A percentile compares a stretch with the other conserved stretches of the same genome.
Conservation (phyloP, 2,329 filamentous ascomycete genomes). For the Microdochium trichocladiopsis region DNA sequence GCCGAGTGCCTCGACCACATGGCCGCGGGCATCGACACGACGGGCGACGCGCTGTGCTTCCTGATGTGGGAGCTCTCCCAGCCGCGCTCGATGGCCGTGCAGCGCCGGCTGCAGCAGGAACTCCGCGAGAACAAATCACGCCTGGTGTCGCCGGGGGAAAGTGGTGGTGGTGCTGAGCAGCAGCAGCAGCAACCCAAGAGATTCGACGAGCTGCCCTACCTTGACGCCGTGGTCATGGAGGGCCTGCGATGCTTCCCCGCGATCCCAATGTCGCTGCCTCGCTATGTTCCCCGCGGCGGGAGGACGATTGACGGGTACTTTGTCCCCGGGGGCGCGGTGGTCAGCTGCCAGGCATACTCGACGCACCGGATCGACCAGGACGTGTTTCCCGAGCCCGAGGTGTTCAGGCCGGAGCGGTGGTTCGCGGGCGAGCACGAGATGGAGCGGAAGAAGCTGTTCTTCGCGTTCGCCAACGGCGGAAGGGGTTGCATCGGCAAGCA, state of each 20-base stretch:
- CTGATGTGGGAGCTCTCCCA: conserved; percentile 66
- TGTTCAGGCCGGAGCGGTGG: conserved; percentile 79
- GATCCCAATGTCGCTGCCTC: conserved; percentile 61
- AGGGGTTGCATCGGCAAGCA: conserved; percentile 61
- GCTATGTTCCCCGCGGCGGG: conserved; percentile 47
- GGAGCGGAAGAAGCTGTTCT: conserved; percentile 56
- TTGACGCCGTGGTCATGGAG: conserved; percentile 59
- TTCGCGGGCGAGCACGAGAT: conserved; percentile 66
- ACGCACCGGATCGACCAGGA: conserved; percentile 51
- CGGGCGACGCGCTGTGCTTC: conserved; percentile 62
- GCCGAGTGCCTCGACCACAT: conserved; percentile 68
- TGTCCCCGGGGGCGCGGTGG: conserved; percentile 45
- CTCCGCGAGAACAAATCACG: conserved; percentile 18
- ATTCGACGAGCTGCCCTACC: conserved; percentile 46
- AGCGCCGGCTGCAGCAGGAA: conserved; percentile 46
- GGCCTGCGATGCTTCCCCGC: conserved; percentile 55
- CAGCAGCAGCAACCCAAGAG: conserved; percentile 26
- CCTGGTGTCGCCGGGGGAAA: no score
- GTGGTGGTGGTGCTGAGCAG: no score
- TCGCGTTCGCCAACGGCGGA: conserved; percentile 60
- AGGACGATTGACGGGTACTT: conserved; percentile 47
- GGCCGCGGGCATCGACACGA: conserved; percentile 66
- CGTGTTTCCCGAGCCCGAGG: conserved; percentile 72
- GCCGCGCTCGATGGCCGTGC: conserved; percentile 42
- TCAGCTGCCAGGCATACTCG: conserved; percentile 55